Evolutionary conservation across 176 grass and related monocot genomes (phyloP).

Genomic region (sorghum (Sorghum bicolor)): DNA sequence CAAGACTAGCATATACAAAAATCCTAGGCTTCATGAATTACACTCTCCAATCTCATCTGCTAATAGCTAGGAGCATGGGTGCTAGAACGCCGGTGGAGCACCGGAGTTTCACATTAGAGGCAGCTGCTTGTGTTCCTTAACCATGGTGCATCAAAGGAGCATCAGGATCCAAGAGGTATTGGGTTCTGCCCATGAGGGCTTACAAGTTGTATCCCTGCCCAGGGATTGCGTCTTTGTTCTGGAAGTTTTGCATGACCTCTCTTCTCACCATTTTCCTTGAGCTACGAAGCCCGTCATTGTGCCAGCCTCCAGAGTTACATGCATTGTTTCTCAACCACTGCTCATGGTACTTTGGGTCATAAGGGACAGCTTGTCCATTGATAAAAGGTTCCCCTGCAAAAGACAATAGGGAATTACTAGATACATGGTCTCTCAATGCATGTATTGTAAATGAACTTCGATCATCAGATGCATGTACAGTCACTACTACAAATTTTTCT

Average conservation of each 20-base stretch:
- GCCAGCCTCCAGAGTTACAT: slow-evolving; percentile 41
- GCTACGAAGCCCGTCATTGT: slow-evolving; percentile 43
- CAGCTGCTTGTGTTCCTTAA: no score
- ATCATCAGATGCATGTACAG: neutral
- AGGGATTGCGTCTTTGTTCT: slow-evolving; percentile 42
- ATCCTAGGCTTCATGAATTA: no score
- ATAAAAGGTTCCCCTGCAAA: slow-evolving; percentile 55
- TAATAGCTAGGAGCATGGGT: no score
- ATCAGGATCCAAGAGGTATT: slow-evolving; percentile 18
- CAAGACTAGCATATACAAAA: no score
- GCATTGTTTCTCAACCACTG: slow-evolving; percentile 80
- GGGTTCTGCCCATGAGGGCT: no score
- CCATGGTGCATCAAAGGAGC: slow-evolving; percentile 27
- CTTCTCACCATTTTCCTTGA: slow-evolving; percentile 49
- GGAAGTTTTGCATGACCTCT: slow-evolving; percentile 70
- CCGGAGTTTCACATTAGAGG: no score
- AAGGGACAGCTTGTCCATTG: slow-evolving; percentile 82
- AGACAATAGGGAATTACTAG: neutral
- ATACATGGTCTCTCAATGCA: neutral
- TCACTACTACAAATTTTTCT: no score
- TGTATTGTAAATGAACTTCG: neutral
- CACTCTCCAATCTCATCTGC: no score
- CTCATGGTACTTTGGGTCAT: slow-evolving; percentile 84
- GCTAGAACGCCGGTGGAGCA: no score
- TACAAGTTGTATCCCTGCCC: no score